These are phyloP conservation scores for Vaccinium darrowii DNA, from an alignment of 148 eudicot genomes.

Conservation along the genomic window DNA sequence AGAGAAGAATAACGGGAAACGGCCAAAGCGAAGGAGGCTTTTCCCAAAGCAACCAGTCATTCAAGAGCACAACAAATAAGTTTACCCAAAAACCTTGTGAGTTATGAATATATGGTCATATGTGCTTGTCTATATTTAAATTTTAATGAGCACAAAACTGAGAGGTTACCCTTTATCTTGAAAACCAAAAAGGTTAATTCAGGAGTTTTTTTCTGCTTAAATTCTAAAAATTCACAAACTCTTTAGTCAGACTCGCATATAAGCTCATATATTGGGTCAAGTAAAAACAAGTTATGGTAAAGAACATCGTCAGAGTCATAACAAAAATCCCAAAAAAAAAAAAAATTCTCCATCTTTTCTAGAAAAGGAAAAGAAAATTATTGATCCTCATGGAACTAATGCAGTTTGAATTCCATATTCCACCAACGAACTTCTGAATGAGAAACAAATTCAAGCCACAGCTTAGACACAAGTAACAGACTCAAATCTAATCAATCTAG, in stretches of 20 bases:
- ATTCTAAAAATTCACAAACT: not conserved
- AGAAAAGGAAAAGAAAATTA: not conserved
- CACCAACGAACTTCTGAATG: conserved; percentile 2
- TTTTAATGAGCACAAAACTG: not conserved
- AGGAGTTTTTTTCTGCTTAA: not conserved
- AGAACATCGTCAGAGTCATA: not conserved
- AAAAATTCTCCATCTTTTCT: not conserved
- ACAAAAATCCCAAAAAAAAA: not conserved
- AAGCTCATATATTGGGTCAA: not conserved
- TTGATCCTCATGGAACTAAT: not conserved
- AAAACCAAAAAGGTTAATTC: not conserved
- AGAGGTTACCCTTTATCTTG: not conserved
- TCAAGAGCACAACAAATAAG: not conserved
- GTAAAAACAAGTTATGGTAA: not conserved
- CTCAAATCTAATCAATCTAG: not conserved
- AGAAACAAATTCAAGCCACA: not conserved
- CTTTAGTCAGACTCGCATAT: not conserved
- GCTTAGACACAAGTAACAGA: not conserved
- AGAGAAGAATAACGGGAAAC: not conserved
- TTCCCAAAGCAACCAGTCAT: not conserved
- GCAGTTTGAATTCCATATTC: not conserved
- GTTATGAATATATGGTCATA: not conserved
- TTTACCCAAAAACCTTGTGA: not conserved
- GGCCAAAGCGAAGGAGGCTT: not conserved
- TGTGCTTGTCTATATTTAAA: not conserved